Conservation (phyloP, 441 rosid species). For the Croton laevigatus region DNA sequence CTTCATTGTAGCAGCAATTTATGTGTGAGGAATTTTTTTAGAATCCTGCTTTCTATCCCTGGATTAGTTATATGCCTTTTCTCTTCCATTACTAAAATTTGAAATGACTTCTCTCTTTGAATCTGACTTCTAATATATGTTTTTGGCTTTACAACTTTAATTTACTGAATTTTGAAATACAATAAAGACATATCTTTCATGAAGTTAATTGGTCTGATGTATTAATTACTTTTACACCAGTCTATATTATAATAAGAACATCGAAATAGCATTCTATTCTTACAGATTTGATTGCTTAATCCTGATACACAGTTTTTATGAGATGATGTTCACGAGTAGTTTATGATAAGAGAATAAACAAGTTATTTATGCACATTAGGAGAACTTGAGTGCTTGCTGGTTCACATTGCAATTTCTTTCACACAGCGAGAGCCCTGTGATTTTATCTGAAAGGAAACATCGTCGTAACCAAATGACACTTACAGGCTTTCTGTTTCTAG, state of each 20-base stretch:
- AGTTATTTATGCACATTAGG: not conserved
- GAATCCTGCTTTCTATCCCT: not conserved
- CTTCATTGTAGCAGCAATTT: conserved; percentile 11
- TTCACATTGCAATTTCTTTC: conserved; percentile 11
- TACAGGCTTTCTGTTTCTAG: not conserved
- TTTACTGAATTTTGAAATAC: not conserved
- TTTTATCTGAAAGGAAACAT: not conserved
- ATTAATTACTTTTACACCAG: not conserved
- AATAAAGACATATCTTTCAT: not conserved
- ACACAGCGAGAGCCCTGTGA: no score
- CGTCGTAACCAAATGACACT: conserved; percentile 1
- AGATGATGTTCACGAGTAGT: not conserved
- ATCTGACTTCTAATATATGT: not conserved
- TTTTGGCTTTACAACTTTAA: not conserved
- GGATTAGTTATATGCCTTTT: not conserved
- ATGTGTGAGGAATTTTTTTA: not conserved
- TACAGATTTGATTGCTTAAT: conserved; percentile 2
- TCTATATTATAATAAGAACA: not conserved
- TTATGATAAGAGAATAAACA: not conserved
- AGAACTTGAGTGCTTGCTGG: not conserved
- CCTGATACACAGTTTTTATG: not conserved
- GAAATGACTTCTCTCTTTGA: not conserved
- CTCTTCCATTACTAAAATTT: not conserved
- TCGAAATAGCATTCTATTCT: not conserved
- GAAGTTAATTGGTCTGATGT: not conserved